phyloP scores from a whole-genome alignment of 441 rosid species.

The Macaranga tanarius region DNA sequence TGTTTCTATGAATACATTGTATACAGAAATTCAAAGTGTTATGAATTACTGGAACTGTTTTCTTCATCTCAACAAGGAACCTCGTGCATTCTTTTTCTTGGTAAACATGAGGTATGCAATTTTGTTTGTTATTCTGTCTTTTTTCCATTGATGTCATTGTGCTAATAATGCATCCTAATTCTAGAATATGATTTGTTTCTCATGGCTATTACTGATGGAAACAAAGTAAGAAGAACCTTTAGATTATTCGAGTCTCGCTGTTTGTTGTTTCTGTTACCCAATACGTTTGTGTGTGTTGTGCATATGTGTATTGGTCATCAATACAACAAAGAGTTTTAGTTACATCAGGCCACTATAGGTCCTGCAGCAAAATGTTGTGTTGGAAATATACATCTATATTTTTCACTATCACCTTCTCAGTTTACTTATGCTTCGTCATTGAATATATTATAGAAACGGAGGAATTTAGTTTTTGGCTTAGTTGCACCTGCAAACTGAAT shows the following conservation, averaged over 20 bases:
- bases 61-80: not conserved
- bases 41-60: not conserved
- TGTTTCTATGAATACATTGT: not conserved
- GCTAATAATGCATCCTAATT: not conserved
- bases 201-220: not conserved
- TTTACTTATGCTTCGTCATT: not conserved
- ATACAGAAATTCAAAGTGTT: not conserved
- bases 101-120: not conserved
- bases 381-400: no score
- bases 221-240: not conserved
- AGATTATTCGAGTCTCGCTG: not conserved
- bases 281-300: not conserved
- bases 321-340: no score
- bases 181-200: not conserved
- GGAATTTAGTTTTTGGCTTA: not conserved
- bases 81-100: not conserved
- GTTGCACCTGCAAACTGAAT: not conserved
- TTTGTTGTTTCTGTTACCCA: not conserved
- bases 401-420: no score
- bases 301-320: not conserved
- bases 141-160: not conserved
- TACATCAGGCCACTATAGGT: not conserved
- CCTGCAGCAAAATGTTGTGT: not conserved
- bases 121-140: not conserved
- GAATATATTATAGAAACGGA: not conserved